Percentiles rank a stretch among this genome's conserved stretches.
Conservation (phyloP, 2,329 filamentous ascomycete genomes). For the Tolypocladium ovalisporum region DNA sequence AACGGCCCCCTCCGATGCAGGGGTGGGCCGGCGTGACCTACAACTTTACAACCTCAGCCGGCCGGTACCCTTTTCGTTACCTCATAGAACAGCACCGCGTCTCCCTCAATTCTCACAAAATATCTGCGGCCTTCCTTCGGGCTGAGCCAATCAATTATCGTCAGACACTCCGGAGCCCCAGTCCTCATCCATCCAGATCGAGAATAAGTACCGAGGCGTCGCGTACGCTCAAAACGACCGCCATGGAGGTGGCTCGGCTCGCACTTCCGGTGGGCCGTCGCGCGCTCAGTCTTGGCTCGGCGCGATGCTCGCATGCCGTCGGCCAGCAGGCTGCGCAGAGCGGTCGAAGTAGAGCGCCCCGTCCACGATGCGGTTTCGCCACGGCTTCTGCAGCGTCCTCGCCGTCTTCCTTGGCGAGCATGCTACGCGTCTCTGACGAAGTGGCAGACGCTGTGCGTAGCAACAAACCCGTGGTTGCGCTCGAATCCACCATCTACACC, state of each 20-base stretch:
- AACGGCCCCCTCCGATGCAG: not conserved
- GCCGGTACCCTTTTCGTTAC: not conserved
- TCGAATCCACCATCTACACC: slow-evolving; percentile 96
- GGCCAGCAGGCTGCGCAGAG: not conserved
- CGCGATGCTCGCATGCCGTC: not conserved
- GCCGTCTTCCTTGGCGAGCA: slow-evolving; percentile 7
- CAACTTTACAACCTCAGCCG: not conserved
- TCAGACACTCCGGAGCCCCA: not conserved
- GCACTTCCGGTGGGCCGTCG: not conserved
- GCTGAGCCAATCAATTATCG: not conserved
- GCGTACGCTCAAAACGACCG: not conserved
- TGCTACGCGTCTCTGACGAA: slow-evolving; percentile 71
- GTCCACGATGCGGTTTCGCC: not conserved
- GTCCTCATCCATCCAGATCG: not conserved
- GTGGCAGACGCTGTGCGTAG: slow-evolving; percentile 65
- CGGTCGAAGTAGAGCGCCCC: not conserved
- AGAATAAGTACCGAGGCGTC: not conserved
- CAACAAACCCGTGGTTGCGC: slow-evolving; percentile 74
- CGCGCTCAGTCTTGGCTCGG: not conserved
- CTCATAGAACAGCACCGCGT: not conserved
- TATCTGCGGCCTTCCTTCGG: not conserved
- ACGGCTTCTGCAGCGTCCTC: not conserved
- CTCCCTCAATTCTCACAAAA: no score
- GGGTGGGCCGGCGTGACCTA: not conserved
- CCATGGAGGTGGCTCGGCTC: slow-evolving; percentile 5